Conservation (phyloP, 495 filamentous ascomycete genomes). For the Hapsidospora chrysogenum region DNA sequence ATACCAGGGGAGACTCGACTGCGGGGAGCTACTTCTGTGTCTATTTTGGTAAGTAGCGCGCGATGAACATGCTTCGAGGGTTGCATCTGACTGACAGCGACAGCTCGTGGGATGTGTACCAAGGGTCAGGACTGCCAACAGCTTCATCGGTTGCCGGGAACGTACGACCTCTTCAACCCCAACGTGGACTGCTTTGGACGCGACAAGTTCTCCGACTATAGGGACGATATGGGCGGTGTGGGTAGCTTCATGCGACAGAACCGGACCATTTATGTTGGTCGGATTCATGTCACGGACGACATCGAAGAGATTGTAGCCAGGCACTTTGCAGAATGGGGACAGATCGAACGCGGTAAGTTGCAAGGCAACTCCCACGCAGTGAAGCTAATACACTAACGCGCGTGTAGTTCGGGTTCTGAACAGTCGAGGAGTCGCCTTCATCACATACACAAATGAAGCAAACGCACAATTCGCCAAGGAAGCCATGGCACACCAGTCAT, state of each 20-base stretch:
- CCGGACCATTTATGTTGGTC: constrained; percentile 77
- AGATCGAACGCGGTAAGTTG: constrained; percentile 53
- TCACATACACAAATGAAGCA: constrained; percentile 74
- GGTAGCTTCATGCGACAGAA: constrained; percentile 85
- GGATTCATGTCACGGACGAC: constrained; percentile 92
- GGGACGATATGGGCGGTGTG: constrained; percentile 93
- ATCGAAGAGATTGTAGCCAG: constrained; percentile 92
- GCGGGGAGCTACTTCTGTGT: constrained; percentile 78
- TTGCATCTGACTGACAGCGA: too few relatives aligned
- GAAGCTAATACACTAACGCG: constrained; percentile 5
- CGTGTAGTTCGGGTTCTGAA: constrained; percentile 58
- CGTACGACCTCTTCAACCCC: constrained; percentile 72
- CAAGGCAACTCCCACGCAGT: constrained; percentile 14
- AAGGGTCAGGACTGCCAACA: constrained; percentile 89
- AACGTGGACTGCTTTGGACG: constrained; percentile 90
- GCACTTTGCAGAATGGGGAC: constrained; percentile 90
- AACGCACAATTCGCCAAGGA: constrained; percentile 84
- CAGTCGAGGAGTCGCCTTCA: constrained; percentile 73
- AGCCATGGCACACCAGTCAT: constrained; percentile 63
- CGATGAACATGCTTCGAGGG: too few relatives aligned
- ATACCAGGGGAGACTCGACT: constrained; percentile 67
- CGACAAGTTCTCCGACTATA: constrained; percentile 73
- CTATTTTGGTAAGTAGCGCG: constrained; percentile 69
- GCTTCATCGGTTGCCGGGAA: constrained; percentile 67
- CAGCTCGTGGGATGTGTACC: constrained; percentile 57